Base-by-base conservation (phyloP, 2,329 filamentous ascomycete species). In the Coniochaeta prunicola region DNA sequence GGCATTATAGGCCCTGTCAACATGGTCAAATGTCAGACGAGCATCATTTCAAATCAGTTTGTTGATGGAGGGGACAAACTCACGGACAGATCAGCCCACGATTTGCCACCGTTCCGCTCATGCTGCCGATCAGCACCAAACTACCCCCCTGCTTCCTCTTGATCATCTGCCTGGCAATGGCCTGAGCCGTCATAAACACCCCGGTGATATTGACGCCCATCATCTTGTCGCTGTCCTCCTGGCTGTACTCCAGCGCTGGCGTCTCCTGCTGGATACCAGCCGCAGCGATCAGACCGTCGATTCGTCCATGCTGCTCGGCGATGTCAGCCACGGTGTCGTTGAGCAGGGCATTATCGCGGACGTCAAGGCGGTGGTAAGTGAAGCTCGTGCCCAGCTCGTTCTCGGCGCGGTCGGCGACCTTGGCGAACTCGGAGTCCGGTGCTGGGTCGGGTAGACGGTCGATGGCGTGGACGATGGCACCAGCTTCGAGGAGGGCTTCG, bases 161-260 rank as follows among this genome's bases (percentile, higher is more conserved):
- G 24, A 85, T 76, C 81, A 90, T 86, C 70, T 94, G 88, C 58
- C 87, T 82, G 34, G 92, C 92, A n/a, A 91, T 90, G 21, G 91
- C 91, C 77, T 93, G 90, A 28, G 91, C 91, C 63, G 91, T 96
- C 82, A 92, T 85, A 75, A 91, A 90, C 30, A 82, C 86, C 13
- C 92, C 92, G n/a, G 86, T 94, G 65, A 96, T 80, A 74, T 97
- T 96, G 68, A 93, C 87, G 67, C 89, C 83, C 73, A 96, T 81
- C 78, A 96, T 90, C 72, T 86, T 83, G 70, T 92, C 85, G 70
- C 85, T 85, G 69, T 91, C 89, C 68, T 87, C 80, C 24, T 89
- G 84, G 26, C 84, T 82, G 69, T 96, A 96, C 55, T 96, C 91
- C 58, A 96, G 77, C 1, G 92, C 91, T 0, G 90, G 75, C 0